Conservation (phyloP, 495 filamentous ascomycete species). For the Talaromyces wortmannii region DNA sequence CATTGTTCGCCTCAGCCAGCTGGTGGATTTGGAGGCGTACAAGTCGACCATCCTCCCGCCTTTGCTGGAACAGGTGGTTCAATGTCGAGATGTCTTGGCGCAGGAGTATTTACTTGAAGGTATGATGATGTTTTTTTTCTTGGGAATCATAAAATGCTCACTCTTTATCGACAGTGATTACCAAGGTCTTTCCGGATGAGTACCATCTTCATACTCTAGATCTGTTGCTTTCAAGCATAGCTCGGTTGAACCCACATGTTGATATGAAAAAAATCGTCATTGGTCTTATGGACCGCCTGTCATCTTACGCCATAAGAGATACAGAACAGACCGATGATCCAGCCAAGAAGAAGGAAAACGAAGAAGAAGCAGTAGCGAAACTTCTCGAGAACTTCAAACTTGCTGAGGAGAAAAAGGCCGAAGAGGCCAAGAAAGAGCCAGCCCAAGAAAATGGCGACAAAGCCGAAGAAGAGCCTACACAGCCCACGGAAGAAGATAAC, state of each 20-base stretch:
- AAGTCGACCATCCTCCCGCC: slow-evolving; percentile 85
- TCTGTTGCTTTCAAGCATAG: slow-evolving; percentile 84
- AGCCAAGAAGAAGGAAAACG: slow-evolving; percentile 65
- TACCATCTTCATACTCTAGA: slow-evolving; percentile 96
- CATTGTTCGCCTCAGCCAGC: slow-evolving; percentile 85
- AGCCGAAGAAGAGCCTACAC: slow-evolving; percentile 25
- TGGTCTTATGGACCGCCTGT: slow-evolving; percentile 92
- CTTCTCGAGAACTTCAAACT: slow-evolving; percentile 73
- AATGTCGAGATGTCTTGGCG: slow-evolving; percentile 92
- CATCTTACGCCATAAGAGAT: slow-evolving; percentile 85
- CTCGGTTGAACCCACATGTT: slow-evolving; percentile 87
- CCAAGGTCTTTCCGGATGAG: slow-evolving; percentile 98
- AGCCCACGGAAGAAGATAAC: slow-evolving; percentile 15
- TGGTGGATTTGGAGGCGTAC: slow-evolving; percentile 91
- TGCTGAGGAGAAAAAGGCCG: slow-evolving; percentile 49
- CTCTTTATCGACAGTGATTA: slow-evolving; percentile 60
- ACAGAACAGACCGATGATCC: slow-evolving; percentile 67
- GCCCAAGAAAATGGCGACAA: slow-evolving; percentile 38
- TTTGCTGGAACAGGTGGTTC: slow-evolving; percentile 91
- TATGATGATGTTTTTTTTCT: slow-evolving; percentile 16
- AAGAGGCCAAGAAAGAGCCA: slow-evolving; percentile 20
- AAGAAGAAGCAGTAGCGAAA: slow-evolving; percentile 73
- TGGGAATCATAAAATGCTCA: slow-evolving; percentile 12
- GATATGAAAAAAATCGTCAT: slow-evolving; percentile 98
- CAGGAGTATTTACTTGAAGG: slow-evolving; percentile 96